Conservation (phyloP, 2,329 filamentous ascomycete species). For the Rutstroemia sydowiana region DNA sequence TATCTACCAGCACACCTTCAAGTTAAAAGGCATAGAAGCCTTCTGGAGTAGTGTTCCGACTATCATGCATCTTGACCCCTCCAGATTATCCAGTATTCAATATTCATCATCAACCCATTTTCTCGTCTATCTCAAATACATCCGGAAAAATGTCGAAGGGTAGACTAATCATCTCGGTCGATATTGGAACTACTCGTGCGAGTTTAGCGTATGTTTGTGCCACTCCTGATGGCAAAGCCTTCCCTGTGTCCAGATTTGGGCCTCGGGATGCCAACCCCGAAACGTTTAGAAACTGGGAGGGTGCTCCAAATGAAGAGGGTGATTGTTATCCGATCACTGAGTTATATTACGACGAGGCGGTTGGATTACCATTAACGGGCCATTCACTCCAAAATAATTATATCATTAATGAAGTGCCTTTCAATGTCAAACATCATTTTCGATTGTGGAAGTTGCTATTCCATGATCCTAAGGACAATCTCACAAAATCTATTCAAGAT, state of each 20-base stretch:
- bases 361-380: background rate
- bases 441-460: constrained; percentile 1
- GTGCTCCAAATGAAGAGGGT: background rate
- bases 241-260: background rate
- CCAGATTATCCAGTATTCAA: too few species aligned
- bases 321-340: background rate
- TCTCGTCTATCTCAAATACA: too few species aligned
- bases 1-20: too few species aligned
- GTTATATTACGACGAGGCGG: background rate
- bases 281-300: background rate
- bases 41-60: too few species aligned
- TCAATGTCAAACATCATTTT: background rate
- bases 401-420: background rate
- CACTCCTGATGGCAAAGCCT: background rate
- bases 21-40: too few species aligned
- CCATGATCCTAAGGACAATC: background rate
- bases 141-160: too few species aligned
- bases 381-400: background rate
- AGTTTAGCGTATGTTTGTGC: background rate
- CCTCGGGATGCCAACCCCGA: background rate
- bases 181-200: constrained; percentile 1
- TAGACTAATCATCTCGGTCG: background rate
- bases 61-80: too few species aligned
- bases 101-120: too few species aligned
- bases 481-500: background rate